Conservation (phyloP, 2,329 filamentous ascomycete species). For the Fusarium fracticaudum region DNA sequence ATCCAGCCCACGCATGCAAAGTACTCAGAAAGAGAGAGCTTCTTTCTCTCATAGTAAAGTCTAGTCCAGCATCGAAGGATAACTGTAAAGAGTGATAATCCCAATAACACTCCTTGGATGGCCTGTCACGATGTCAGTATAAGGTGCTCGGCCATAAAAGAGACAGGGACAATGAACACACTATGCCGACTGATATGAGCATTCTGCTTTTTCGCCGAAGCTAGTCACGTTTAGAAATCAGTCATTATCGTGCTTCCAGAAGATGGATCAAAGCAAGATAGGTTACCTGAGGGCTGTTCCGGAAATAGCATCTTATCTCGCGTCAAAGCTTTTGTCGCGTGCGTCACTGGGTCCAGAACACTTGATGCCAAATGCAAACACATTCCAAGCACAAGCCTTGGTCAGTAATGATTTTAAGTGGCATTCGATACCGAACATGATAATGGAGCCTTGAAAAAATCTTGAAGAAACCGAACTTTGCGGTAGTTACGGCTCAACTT, state of each 20-base stretch:
- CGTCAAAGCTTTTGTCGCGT: background rate
- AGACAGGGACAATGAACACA: background rate
- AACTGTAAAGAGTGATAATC: background rate
- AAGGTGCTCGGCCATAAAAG: background rate
- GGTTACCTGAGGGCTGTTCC: accelerated
- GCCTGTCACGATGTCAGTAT: background rate
- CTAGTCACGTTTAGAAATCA: background rate
- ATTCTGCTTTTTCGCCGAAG: background rate
- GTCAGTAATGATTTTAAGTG: background rate
- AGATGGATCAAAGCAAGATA: background rate
- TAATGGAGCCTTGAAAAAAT: accelerated
- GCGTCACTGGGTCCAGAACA: background rate
- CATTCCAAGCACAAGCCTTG: background rate
- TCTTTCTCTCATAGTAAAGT: background rate
- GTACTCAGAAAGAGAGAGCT: background rate
- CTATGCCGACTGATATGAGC: background rate
- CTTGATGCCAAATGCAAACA: background rate
- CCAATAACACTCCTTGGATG: background rate
- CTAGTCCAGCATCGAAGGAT: slow-evolving; percentile 1
- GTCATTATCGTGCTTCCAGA: background rate
- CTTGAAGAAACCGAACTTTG: background rate
- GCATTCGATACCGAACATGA: background rate
- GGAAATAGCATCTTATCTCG: background rate
- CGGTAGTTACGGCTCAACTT: background rate
- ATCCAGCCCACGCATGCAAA: slow-evolving; percentile 2